phyloP scores from a whole-genome alignment of 257 asterid genomes.

The Phtheirospermum japonicum region DNA sequence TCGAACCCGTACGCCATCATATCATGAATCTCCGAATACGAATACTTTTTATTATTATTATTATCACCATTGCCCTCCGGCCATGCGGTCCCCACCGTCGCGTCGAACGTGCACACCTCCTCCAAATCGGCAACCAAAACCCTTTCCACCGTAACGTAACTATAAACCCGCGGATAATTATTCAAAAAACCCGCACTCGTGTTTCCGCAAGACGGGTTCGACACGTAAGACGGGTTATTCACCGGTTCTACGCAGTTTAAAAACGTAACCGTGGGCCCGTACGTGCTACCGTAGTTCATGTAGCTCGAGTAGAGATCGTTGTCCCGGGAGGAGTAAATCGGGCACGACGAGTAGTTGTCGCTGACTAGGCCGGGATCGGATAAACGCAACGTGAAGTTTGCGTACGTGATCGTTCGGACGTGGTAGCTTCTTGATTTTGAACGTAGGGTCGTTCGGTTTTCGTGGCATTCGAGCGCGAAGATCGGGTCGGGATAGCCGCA shows the following conservation, averaged over 20 bases:
- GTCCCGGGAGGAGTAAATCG: constrained; percentile 21
- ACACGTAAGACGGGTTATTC: constrained; percentile 31
- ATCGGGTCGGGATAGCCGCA: constrained; percentile 33
- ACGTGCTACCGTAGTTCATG: constrained; percentile 7
- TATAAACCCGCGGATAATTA: constrained; percentile 27
- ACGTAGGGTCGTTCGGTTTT: constrained; percentile 34
- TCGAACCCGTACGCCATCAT: constrained; percentile 34
- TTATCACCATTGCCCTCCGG: background rate
- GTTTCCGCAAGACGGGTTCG: constrained; percentile 43
- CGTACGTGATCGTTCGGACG: constrained; percentile 43
- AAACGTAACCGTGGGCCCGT: constrained; percentile 19
- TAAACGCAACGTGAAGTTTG: constrained; percentile 43
- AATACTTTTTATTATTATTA: background rate
- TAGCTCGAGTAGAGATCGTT: constrained; percentile 21
- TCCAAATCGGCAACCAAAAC: constrained; percentile 35
- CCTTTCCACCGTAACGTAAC: constrained; percentile 33
- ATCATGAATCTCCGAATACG: constrained; percentile 32
- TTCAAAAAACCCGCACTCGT: constrained; percentile 17
- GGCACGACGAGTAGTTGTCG: constrained; percentile 33
- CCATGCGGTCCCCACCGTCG: constrained; percentile 23
- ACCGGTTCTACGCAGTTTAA: constrained; percentile 37
- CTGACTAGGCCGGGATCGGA: constrained; percentile 47
- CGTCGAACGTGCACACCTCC: constrained; percentile 44
- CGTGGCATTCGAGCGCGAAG: constrained; percentile 47
- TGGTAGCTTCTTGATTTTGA: constrained; percentile 31